Base-by-base conservation (phyloP, 2,329 filamentous ascomycete species). In the Grosmannia penicillata region DNA sequence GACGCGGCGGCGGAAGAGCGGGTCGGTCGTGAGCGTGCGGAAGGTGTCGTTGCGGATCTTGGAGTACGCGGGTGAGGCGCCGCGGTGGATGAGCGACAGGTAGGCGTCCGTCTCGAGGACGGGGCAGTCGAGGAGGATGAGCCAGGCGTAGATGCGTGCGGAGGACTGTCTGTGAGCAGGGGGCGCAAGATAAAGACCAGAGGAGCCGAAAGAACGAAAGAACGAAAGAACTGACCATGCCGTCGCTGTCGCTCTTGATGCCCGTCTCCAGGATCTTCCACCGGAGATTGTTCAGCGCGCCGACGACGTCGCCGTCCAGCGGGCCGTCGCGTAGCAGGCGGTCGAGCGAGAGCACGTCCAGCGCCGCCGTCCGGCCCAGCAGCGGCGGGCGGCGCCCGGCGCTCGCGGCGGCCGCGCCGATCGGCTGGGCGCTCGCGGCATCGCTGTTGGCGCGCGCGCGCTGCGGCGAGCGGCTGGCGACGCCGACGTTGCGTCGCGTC, bases 11-110 rank as follows among this genome's bases (percentile, higher is more conserved):
- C 91, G 83, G 66, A 96, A 98, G 26, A 98, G 74, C n/a, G 89
- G 87, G 53, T 98, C 91, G 37, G 89, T 95, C 24, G 91, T 91
- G 39, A 98, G 68, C 1, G 91, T 98, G 50, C 91, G 84, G 58
- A 96, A 96, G 29, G 91, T 95, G 58, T 98, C 91, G 60, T 98
- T 95, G 56, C 87, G 83, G 54, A 98, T 98, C 63, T 98, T 98
- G 51, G 84, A 77, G 62, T 98, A 94, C 33, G 86, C 87, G 1
- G 89, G 87, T 4, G 89, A 96, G 19, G 89, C 82, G 45, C 91
- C 89, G 46, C 91, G 84, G 53, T 93, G 86, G 47, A 98, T 81
- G 32, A 96, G 79, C 41, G 75, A 72, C 47, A 96, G 81, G 56
- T 98, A 98, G 44, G 80, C 71, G 51, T 94, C 83, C 42, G 91